These are phyloP conservation scores for Spergularia azorica DNA, from an alignment of 179 eudicot genomes.

Conservation along the genomic window DNA sequence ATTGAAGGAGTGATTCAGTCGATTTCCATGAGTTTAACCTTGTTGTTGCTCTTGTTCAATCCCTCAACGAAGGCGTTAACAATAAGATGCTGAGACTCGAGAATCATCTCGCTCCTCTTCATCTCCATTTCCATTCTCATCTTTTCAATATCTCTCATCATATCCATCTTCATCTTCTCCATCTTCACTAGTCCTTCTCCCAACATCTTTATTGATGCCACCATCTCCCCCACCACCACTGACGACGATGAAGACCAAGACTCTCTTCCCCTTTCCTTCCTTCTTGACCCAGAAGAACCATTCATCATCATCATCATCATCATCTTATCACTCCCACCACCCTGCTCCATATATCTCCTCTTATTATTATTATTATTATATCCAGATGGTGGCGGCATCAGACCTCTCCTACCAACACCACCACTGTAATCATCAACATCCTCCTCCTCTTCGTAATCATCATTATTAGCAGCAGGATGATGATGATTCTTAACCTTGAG, in stretches of 20 bases:
- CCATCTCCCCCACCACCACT: slow-evolving; percentile 60
- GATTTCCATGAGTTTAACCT: slow-evolving; percentile 26
- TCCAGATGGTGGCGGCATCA: neutral
- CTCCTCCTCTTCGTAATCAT: neutral
- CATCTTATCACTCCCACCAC: no score
- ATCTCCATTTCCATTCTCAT: slow-evolving; percentile 80
- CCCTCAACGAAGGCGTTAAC: slow-evolving; percentile 68
- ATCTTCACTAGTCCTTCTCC: slow-evolving; percentile 83
- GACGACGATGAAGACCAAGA: neutral
- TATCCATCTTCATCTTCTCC: slow-evolving; percentile 92
- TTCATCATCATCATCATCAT: neutral
- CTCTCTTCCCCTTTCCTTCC: slow-evolving; percentile 36
- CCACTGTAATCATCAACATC: slow-evolving; percentile 22
- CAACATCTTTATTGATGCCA: slow-evolving; percentile 56
- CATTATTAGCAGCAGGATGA: neutral
- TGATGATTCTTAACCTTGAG: slow-evolving; percentile 32
- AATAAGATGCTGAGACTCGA: slow-evolving; percentile 75
- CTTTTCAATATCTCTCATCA: slow-evolving; percentile 65
- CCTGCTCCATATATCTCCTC: neutral
- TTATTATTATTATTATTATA: neutral
- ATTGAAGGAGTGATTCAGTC: neutral
- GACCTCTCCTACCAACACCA: slow-evolving; percentile 35
- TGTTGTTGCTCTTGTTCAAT: slow-evolving; percentile 39
- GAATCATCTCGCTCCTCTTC: slow-evolving; percentile 72
- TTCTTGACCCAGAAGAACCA: slow-evolving; percentile 7